Base-by-base conservation (phyloP, 2,329 filamentous ascomycete species). In the Sporothrix pseudoabietina region DNA sequence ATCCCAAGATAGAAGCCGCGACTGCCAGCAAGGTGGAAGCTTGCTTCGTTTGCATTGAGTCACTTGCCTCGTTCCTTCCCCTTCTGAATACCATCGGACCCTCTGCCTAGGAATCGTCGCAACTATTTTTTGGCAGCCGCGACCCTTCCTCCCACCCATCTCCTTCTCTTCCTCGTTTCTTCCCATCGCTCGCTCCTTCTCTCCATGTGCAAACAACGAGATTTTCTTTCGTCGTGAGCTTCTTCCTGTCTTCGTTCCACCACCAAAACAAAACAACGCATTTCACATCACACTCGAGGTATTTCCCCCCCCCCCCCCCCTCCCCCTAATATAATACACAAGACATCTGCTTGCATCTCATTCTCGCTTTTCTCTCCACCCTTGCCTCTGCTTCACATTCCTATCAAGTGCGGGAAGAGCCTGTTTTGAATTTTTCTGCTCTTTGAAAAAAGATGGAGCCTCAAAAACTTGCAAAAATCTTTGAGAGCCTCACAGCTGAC, bases 21-120 rank as follows among this genome's bases (percentile, higher is more conserved):
- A 26, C 19, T 16, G 44, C 44, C 44, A 49, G 44, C 41, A 68
- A 71, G 57, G 3, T 26, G 54, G 41, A 57, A 65, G 57, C 10
- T 49, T 49, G 44, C 44, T 49, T 14, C 32, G 22, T 69, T 52
- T 52, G 26, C 65, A 35, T 54, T 69, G 65, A 69, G 22, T 69
- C 65, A 69, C 65, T 49, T 49, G 59, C 35, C 8, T 66, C 52
- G 69, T 57, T 69, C 72, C 65, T 74, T 71, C 69, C 69, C 3
- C 55, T 71, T 65, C 59, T 47, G 22, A 30, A 8, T 14, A 16
- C 8, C 14, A 44, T 30, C n/a, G 32, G 14, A 10, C 22, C 32
- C 55, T 63, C 49, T 54, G 4, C 19, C 14, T 55, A 1, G 8
- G 32, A 10, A 22, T 69, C n/a, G 16, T 65, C 57, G 47, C 26